These are phyloP conservation scores for Plasmopara muralis DNA, from an alignment of 352 stramenopile genomes.

Conservation along the genomic window DNA sequence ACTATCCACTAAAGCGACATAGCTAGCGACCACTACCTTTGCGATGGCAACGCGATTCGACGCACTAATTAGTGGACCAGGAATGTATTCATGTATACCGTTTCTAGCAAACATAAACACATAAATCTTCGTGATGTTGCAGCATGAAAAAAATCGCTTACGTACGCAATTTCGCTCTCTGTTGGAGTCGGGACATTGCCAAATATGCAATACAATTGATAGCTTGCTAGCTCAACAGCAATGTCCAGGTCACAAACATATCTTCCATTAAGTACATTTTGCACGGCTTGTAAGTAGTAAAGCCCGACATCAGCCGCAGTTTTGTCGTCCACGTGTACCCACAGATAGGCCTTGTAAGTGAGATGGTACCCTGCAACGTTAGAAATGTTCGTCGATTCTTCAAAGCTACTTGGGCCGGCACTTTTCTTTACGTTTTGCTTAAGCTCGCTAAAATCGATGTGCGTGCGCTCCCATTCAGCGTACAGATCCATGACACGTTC, in stretches of 20 bases:
- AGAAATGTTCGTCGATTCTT: background rate
- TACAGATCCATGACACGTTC: constrained; percentile 71
- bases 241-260: constrained; percentile 56
- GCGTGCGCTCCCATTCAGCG: constrained; percentile 64
- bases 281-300: constrained; percentile 67
- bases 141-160: background rate
- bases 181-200: constrained; percentile 15
- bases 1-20: constrained; percentile 28
- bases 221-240: constrained; percentile 47
- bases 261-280: constrained; percentile 47
- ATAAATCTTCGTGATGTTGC: background rate
- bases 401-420: background rate
- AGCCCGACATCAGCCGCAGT: constrained; percentile 48
- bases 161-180: constrained; percentile 17
- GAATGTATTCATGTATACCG: constrained; percentile 29
- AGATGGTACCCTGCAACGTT: constrained; percentile 29
- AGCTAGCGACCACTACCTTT: constrained; percentile 28
- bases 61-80: constrained; percentile 31
- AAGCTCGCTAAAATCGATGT: constrained; percentile 30
- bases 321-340: constrained; percentile 56
- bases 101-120: constrained; percentile 5
- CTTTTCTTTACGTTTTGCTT: constrained; percentile 27
- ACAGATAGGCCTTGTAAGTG: constrained; percentile 69
- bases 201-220: constrained; percentile 56
- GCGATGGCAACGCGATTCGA: constrained; percentile 35